Evolutionary conservation across 306 rosid genomes (phyloP), one percentile per base, ranked within the genome.

Genomic region (Prunus davidiana): DNA sequence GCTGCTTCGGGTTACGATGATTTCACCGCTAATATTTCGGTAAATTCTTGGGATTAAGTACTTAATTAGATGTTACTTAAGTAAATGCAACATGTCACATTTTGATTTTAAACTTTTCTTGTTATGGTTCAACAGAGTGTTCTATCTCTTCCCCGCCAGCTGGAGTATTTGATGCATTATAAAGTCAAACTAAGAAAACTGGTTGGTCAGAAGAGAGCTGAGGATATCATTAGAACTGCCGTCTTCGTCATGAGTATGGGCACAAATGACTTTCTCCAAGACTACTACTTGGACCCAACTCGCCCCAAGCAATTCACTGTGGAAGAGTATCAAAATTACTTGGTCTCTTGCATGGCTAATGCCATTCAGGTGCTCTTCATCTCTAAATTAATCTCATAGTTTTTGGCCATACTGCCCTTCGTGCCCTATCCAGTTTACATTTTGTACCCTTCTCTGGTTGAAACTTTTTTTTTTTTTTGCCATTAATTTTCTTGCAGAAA

Each of bases 1-100:
- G 93, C 97, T 20, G 93, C 89, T 69, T 85, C 97, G 16, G 96
- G 97, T 28, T 89, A 82, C 58, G 96, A 92, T 32, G 96, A 92
- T 25, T 84, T 83, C 51, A 89, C 97, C 18, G 97, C 97, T 41
- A 87, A 89, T 64, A 69, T 85, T 56, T 87, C 91, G 76, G 97
- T 91, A 80, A 49, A 54, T 43, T 63, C 14, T 57, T n/a, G 28
- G 25, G 12, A 20, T n/a, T 57, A 20, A 10, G 28, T n/a, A 52
- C n/a, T 52, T 38, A 38, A 38, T 38, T 38, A 38, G 43, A 38
- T 38, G 43, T 38, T 38, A 38, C 43, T 38, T 38, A 1, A 38
- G 43, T 38, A 7, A 38, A 38, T 38, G 43, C 43, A 38, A 38
- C 43, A 51, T 16, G 4, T 50, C 73, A 43, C 19, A 45, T 51